Evolutionary conservation across 139 green algal genomes (phyloP).

Genomic region (Tetraselmis striata): DNA sequence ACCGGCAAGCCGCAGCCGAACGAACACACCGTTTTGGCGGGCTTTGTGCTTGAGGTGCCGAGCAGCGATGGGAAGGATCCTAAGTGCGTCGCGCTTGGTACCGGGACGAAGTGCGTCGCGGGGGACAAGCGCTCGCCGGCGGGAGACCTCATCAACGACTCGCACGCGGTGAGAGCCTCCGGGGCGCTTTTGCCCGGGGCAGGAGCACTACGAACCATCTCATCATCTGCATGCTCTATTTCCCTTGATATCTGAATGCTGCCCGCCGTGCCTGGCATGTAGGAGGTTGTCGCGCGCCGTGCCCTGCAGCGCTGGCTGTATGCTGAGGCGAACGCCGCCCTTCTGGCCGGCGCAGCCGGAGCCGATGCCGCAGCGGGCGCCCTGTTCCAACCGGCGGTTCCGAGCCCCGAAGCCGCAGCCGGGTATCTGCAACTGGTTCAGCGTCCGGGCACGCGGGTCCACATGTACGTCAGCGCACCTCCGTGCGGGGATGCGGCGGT

Average conservation of each 20-base stretch:
- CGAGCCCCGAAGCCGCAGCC: background rate
- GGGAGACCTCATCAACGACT: conserved; percentile 61
- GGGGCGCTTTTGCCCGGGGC: too few relatives aligned
- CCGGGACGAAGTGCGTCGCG: conserved; percentile 75
- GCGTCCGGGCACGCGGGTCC: conserved; percentile 42
- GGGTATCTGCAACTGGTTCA: conserved; percentile 15
- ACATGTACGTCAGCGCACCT: conserved; percentile 73
- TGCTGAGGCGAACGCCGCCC: conserved; percentile 28
- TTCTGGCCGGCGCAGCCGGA: background rate
- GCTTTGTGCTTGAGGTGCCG: conserved; percentile 7
- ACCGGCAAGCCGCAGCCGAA: conserved; percentile 69
- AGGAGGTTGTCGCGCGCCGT: conserved; percentile 57
- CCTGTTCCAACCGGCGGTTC: background rate
- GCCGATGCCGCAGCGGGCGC: background rate
- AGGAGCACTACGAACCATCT: too few relatives aligned
- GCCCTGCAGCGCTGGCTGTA: conserved; percentile 64
- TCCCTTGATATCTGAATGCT: too few relatives aligned
- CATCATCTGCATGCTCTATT: too few relatives aligned
- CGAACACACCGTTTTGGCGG: conserved; percentile 72
- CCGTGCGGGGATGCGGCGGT: conserved; percentile 83
- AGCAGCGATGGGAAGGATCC: background rate
- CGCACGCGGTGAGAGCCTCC: conserved; percentile 55
- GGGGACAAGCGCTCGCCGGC: conserved; percentile 9
- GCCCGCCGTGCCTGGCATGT: too few relatives aligned
- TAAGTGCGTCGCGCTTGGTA: conserved; percentile 57